Evolutionary conservation across 2,329 filamentous ascomycete genomes (phyloP), one percentile per base, ranked within the genome.

Genomic region (Incumbomyces delicatus): DNA sequence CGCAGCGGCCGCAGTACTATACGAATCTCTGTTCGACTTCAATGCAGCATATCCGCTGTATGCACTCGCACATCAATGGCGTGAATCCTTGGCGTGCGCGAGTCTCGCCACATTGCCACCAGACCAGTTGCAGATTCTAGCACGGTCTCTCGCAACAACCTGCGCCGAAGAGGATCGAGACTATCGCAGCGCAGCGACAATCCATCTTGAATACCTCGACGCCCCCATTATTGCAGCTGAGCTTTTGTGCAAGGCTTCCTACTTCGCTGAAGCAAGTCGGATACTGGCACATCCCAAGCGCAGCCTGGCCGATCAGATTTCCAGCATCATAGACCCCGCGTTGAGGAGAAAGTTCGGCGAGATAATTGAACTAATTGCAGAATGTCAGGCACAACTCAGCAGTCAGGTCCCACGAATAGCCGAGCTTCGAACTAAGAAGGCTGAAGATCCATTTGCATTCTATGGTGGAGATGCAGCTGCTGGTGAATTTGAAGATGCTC

Each of bases 281-380:
- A 71, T 94, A 18, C 75, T 85, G 31, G 75, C 77, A 3, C 73
- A 83, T 2, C 75, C 78, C 51, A 66, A 69, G 2, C 31, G 32
- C 11, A 30, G n/a, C 5, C 75, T 78, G 13, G 66, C 77, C 0
- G 70, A 79, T 1, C 75, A 94, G 4, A 74, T 96, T 30, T 66
- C 69, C 22, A 67, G 75, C 0, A 76, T 85, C 45, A 74, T 98
- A 12, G 90, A 98, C 61, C 66, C 76, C 0, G 86, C 85, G 1
- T 78, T 98, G 5, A 77, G 81, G 3, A 90, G 96, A 48, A 81
- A 85, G 1, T 81, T 92, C 47, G 83, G 84, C 17, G 80, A 78
- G 44, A 89, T 83, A 58, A 95, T 88, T 1, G 92, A 96, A 62
- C 81, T 96, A 50, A 78, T 98, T 10, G 87, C 92, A 1, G 92